A percentile compares a stretch with the other conserved stretches of the same genome.
phyloP scores from a whole-genome alignment of 1,284 basidiomycete genomes.

The Vanrija sp. region DNA sequence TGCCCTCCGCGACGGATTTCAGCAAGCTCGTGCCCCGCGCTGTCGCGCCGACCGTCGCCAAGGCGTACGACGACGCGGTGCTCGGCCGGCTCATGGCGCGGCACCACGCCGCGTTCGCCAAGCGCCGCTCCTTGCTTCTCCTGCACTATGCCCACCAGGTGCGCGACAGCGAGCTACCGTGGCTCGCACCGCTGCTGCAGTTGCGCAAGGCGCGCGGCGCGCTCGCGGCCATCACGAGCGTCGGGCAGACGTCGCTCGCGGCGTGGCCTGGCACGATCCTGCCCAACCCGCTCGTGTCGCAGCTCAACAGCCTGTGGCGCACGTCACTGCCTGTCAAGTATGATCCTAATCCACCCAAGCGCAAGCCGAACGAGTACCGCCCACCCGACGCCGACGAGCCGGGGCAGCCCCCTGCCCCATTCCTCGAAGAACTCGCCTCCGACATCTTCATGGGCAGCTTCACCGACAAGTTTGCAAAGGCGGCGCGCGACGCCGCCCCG shows the following conservation, averaged over 20 bases:
- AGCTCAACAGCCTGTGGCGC: neutral
- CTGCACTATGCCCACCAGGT: slow-evolving; percentile 9
- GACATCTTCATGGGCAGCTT: slow-evolving; percentile 12
- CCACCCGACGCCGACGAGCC: no score
- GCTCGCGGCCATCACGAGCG: neutral
- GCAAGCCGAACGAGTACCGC: no score
- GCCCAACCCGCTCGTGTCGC: slow-evolving; percentile 6
- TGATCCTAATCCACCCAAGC: no score
- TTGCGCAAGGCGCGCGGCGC: neutral
- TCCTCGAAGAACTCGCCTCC: slow-evolving; percentile 7
- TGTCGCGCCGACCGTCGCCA: neutral
- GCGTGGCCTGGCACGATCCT: slow-evolving; percentile 10
- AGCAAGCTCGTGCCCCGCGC: neutral
- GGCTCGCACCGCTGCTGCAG: neutral
- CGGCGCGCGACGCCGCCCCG: neutral
- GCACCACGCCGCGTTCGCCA: slow-evolving; percentile 3
- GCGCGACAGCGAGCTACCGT: slow-evolving; percentile 7
- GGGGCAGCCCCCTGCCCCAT: neutral
- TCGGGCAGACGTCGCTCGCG: neutral
- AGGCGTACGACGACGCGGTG: neutral
- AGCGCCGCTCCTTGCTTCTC: slow-evolving; percentile 7
- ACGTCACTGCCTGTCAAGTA: neutral
- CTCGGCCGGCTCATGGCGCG: slow-evolving; percentile 6
- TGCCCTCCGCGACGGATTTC: neutral
- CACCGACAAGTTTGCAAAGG: slow-evolving; percentile 2